Conservation (phyloP, 257 asterid genomes). For the Solanum phureja region DNA sequence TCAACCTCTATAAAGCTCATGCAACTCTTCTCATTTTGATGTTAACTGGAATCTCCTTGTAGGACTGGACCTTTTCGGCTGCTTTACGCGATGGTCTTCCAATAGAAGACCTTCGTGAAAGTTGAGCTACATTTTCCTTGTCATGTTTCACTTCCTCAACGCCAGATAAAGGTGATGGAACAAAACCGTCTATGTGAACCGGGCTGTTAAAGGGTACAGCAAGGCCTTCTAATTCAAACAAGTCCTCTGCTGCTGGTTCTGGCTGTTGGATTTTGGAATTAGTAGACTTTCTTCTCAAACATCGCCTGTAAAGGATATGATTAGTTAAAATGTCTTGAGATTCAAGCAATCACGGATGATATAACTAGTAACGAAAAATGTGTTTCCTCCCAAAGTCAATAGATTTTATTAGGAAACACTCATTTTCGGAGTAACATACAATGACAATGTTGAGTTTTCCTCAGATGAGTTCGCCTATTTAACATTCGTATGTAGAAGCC, state of each 20-base stretch:
- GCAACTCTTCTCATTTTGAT: constrained; percentile 57
- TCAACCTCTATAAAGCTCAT: constrained; percentile 4
- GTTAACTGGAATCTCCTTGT: constrained; percentile 74
- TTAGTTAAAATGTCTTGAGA: background rate
- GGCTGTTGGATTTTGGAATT: constrained; percentile 20
- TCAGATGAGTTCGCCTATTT: background rate
- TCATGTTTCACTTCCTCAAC: constrained; percentile 1
- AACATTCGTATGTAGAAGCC: background rate
- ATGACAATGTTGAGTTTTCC: background rate
- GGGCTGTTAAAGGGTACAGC: constrained; percentile 11
- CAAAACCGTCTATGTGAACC: constrained; percentile 1
- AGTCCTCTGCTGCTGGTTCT: constrained; percentile 26
- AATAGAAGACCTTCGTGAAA: constrained; percentile 33
- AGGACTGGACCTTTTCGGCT: constrained; percentile 62
- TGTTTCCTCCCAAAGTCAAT: background rate
- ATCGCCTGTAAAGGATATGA: constrained; percentile 29
- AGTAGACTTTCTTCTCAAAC: constrained; percentile 58
- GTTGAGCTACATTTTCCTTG: constrained; percentile 15
- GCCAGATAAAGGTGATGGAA: background rate
- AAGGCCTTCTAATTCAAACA: constrained; percentile 44
- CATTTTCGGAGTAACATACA: background rate
- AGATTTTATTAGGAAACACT: background rate
- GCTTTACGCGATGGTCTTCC: constrained; percentile 64
- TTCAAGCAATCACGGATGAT: background rate
- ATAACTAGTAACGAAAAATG: background rate